Conservation (phyloP, 2,329 filamentous ascomycete species). For the Colletotrichum eleusines region DNA sequence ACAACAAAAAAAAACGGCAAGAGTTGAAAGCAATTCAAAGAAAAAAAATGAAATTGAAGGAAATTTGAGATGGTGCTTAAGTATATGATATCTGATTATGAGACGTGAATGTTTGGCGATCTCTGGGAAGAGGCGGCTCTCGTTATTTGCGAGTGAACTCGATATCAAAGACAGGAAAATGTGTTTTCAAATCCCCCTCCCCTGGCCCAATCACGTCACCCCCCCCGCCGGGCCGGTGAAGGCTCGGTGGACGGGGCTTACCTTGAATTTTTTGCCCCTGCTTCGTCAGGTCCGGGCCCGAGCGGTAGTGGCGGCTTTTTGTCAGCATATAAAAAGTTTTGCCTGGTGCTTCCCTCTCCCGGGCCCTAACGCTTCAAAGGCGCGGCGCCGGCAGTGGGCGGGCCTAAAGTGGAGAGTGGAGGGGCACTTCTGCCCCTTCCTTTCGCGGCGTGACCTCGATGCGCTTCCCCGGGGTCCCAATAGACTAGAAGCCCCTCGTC, state of each 20-base stretch:
- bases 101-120: not conserved
- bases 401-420: not conserved
- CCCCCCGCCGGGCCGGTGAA: slow-evolving; percentile 33
- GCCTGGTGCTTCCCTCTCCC: not conserved
- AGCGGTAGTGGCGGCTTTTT: not conserved
- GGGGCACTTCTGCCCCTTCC: no score
- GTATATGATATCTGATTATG: not conserved
- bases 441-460: no score
- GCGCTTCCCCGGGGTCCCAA: no score
- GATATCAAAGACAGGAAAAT: slow-evolving; percentile 12
- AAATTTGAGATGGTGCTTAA: not conserved
- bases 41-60: not conserved
- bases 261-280: not conserved
- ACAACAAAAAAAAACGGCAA: no score
- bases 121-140: not conserved
- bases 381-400: not conserved
- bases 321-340: slow-evolving; percentile 7
- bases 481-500: no score
- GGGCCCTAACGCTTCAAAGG: not conserved
- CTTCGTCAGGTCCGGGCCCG: not conserved
- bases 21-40: not conserved
- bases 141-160: no score
- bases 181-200: slow-evolving; percentile 35
- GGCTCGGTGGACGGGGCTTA: slow-evolving; percentile 1
- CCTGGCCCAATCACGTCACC: slow-evolving; percentile 36